A percentile compares a stretch with the other conserved stretches of the same genome.
Evolutionary conservation across 441 rosid species (phyloP).

Genomic region (Corymbia calophylla): DNA sequence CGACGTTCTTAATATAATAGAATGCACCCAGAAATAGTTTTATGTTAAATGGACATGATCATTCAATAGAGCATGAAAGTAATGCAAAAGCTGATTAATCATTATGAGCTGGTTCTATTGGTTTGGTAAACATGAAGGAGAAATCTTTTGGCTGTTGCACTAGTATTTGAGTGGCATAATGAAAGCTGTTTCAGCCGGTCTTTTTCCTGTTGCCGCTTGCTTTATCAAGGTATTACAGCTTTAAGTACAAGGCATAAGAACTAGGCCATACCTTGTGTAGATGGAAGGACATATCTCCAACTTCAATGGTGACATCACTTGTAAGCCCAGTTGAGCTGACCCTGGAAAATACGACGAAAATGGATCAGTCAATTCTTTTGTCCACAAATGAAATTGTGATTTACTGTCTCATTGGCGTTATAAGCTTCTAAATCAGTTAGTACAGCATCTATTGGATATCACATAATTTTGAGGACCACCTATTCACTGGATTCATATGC

Average conservation of each 20-base stretch:
- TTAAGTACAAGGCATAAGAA: background rate
- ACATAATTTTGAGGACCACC: background rate
- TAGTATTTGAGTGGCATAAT: background rate
- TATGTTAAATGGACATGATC: background rate
- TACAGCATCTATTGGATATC: background rate
- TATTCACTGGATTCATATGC: background rate
- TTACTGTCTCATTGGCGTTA: background rate
- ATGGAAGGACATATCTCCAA: constrained; percentile 61
- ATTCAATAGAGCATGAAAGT: background rate
- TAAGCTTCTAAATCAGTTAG: background rate
- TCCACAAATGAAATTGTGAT: background rate
- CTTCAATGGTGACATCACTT: constrained; percentile 69
- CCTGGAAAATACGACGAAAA: constrained; percentile 32
- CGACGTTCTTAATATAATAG: background rate
- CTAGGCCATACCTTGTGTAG: constrained; percentile 61
- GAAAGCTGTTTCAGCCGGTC: background rate
- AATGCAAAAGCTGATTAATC: background rate
- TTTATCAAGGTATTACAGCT: background rate
- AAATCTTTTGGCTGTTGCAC: background rate
- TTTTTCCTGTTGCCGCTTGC: background rate
- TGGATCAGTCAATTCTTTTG: background rate
- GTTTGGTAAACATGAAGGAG: background rate
- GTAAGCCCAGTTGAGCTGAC: constrained; percentile 76
- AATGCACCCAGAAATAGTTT: background rate
- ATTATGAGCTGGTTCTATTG: background rate